Percentiles rank a stretch among this genome's conserved stretches.
These are phyloP conservation scores for Taiwanofungus camphoratus DNA, from an alignment of 1,284 basidiomycete genomes.

Conservation along the genomic window DNA sequence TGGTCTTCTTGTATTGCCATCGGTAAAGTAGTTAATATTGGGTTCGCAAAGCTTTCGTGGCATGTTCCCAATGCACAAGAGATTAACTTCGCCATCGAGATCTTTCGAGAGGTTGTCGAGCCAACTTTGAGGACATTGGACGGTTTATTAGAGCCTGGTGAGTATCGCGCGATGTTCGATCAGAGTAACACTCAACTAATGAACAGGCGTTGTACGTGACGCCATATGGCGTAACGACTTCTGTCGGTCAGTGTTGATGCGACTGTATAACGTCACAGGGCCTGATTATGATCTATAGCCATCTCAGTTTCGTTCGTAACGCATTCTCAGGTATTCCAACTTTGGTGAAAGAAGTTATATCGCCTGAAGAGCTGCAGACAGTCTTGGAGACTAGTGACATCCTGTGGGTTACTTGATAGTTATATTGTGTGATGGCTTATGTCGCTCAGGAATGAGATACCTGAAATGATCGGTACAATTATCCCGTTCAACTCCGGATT, in stretches of 20 bases:
- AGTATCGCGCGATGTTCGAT: constrained; percentile 12
- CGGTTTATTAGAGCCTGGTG: constrained; percentile 50
- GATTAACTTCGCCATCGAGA: constrained; percentile 70
- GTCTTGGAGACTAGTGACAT: constrained; percentile 51
- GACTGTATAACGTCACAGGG: background rate
- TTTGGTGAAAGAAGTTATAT: constrained; percentile 46
- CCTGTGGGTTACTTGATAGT: constrained; percentile 36
- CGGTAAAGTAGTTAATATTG: too few species aligned
- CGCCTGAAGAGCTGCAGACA: constrained; percentile 36
- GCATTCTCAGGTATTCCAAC: constrained; percentile 67
- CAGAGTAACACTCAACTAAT: constrained; percentile 13
- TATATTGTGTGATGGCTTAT: constrained; percentile 7
- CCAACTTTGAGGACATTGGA: constrained; percentile 64
- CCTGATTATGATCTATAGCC: constrained; percentile 33
- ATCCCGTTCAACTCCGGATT: constrained; percentile 61
- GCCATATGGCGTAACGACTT: constrained; percentile 85
- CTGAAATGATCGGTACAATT: constrained; percentile 66
- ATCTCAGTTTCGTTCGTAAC: constrained; percentile 60
- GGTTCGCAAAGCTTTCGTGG: constrained; percentile 73
- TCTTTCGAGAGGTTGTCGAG: constrained; percentile 70
- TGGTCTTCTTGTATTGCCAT: constrained; percentile 12
- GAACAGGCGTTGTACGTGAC: constrained; percentile 38
- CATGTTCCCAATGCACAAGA: constrained; percentile 64
- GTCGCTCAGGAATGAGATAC: constrained; percentile 49
- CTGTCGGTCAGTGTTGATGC: constrained; percentile 51